A percentile compares a stretch with the other conserved stretches of the same genome.
Evolutionary conservation across 1,139 yeast genomes (phyloP).

Genomic region (Lipomyces yarrowii): DNA sequence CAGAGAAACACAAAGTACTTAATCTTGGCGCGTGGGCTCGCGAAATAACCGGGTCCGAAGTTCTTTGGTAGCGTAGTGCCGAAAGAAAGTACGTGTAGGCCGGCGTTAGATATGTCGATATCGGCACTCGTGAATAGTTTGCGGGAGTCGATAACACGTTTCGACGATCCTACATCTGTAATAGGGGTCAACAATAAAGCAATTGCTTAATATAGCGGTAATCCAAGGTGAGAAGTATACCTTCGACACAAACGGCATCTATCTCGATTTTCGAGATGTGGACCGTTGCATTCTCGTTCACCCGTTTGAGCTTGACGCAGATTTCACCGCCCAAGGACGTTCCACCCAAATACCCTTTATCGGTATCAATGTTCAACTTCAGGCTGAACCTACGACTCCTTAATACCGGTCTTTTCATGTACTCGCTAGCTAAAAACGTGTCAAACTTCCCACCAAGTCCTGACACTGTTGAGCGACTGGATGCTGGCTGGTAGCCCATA

Average conservation of each 20-base stretch:
- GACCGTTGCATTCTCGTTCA: not conserved
- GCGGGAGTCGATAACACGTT: not conserved
- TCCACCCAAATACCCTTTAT: slow-evolving; percentile 7
- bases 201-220: not conserved
- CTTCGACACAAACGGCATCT: slow-evolving; percentile 3
- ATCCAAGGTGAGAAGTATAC: not conserved
- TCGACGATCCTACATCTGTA: not conserved
- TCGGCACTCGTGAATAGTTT: not conserved
- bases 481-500: not conserved
- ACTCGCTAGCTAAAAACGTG: slow-evolving; percentile 9
- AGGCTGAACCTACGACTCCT: not conserved
- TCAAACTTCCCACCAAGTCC: not conserved
- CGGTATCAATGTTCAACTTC: slow-evolving; percentile 4
- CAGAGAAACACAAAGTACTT: not conserved
- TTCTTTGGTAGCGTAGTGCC: slow-evolving; percentile 1
- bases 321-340: slow-evolving; percentile 6
- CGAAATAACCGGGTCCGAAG: slow-evolving; percentile 14
- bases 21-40: slow-evolving; percentile 4
- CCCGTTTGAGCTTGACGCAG: slow-evolving; percentile 3
- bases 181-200: not conserved
- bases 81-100: not conserved
- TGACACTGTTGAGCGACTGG: not conserved
- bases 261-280: slow-evolving; percentile 1
- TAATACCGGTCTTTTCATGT: not conserved
- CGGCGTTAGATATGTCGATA: slow-evolving; percentile 2